A percentile compares a stretch with the other conserved stretches of the same genome.
These are phyloP conservation scores for Aspergillus brasiliensis DNA, from an alignment of 2,329 filamentous ascomycete species.

Conservation along the genomic window DNA sequence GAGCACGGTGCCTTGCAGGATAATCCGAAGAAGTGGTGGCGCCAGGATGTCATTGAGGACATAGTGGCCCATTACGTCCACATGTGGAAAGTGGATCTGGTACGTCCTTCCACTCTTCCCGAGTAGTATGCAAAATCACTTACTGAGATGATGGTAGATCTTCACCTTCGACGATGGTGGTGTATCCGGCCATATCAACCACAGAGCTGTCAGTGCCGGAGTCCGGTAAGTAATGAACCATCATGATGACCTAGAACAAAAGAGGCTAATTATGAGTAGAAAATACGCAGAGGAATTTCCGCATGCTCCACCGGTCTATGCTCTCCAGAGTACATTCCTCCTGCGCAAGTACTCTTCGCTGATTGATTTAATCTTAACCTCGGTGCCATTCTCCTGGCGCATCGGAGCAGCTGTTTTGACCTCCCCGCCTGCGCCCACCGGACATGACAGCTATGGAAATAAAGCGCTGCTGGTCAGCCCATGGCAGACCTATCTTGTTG, in stretches of 20 bases:
- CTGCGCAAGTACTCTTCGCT: conserved; percentile 45
- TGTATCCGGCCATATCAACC: conserved; percentile 46
- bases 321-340: conserved; percentile 39
- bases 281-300: conserved; percentile 31
- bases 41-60: conserved; percentile 35
- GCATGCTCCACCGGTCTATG: conserved; percentile 38
- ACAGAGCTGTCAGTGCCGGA: conserved; percentile 43
- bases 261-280: neutral
- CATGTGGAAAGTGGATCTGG: conserved; percentile 43
- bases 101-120: conserved; percentile 14
- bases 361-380: conserved; percentile 41
- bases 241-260: neutral
- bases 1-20: conserved; percentile 42
- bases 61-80: conserved; percentile 38
- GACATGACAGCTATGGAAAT: conserved; percentile 20
- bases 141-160: conserved; percentile 25
- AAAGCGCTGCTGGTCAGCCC: conserved; percentile 41
- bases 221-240: conserved; percentile 34
- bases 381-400: conserved; percentile 36
- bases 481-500: conserved; percentile 39
- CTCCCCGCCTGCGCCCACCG: neutral
- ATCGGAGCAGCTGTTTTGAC: conserved; percentile 23
- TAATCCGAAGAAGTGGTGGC: conserved; percentile 44
- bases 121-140: neutral
- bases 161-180: conserved; percentile 47